These are phyloP conservation scores for Odontarrhena argentea DNA, from an alignment of 345 rosid species.

Conservation along the genomic window DNA sequence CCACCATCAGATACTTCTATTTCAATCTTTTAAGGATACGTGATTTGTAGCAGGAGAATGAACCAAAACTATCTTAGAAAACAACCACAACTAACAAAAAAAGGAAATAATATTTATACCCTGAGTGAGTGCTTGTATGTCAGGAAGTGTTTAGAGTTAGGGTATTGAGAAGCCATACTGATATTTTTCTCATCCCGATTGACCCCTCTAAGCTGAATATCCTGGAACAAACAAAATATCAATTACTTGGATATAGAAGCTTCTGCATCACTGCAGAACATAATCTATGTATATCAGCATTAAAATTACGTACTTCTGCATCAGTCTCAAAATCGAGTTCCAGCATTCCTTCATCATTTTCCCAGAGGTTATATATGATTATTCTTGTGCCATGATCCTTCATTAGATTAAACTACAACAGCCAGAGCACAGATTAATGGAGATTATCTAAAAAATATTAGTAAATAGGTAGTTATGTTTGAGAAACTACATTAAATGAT, in stretches of 20 bases:
- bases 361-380: constrained; percentile 94
- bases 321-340: constrained; percentile 91
- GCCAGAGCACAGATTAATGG: constrained; percentile 16
- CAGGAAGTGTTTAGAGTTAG: constrained; percentile 83
- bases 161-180: constrained; percentile 68
- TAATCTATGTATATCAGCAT: constrained; percentile 2
- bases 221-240: constrained; percentile 54
- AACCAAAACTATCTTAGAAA: constrained; percentile 3
- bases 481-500: constrained; percentile 5
- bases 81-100: background rate
- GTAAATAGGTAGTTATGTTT: background rate
- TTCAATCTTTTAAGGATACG: constrained; percentile 5
- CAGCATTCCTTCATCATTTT: constrained; percentile 77
- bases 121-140: constrained; percentile 94
- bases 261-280: background rate
- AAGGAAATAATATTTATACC: constrained; percentile 45
- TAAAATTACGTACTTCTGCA: constrained; percentile 52
- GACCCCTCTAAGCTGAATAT: constrained; percentile 94
- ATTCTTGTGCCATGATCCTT: constrained; percentile 79
- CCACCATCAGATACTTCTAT: background rate
- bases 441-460: background rate
- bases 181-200: constrained; percentile 91
- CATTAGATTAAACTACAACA: constrained; percentile 69
- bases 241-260: constrained; percentile 10
- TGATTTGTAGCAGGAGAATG: constrained; percentile 11